A percentile compares a stretch with the other conserved stretches of the same genome.
Conservation (phyloP, 345 rosid species). For the Aquilaria yunnanensis region DNA sequence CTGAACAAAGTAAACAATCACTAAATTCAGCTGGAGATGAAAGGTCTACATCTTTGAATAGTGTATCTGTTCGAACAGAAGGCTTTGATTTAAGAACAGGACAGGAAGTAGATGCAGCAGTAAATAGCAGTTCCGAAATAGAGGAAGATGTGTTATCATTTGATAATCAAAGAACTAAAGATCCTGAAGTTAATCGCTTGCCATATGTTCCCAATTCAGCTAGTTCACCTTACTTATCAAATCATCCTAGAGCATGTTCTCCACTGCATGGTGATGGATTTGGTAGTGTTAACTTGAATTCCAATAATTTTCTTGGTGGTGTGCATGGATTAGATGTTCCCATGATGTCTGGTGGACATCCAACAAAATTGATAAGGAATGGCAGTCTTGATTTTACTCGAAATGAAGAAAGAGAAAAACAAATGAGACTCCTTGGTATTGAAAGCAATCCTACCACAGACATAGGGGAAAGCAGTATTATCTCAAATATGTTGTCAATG, state of each 20-base stretch:
- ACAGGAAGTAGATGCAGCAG: slow-evolving; percentile 18
- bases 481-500: slow-evolving; percentile 70
- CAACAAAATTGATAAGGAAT: slow-evolving; percentile 30
- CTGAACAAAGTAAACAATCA: slow-evolving; percentile 26
- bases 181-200: slow-evolving; percentile 49
- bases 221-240: slow-evolving; percentile 26
- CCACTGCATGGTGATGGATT: slow-evolving; percentile 23
- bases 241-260: slow-evolving; percentile 40
- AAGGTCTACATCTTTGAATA: slow-evolving; percentile 24
- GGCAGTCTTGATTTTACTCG: slow-evolving; percentile 25
- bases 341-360: slow-evolving; percentile 37
- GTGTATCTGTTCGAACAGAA: slow-evolving; percentile 20
- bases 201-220: slow-evolving; percentile 34
- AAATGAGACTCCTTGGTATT: slow-evolving; percentile 15
- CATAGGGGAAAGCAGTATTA: slow-evolving; percentile 64
- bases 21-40: slow-evolving; percentile 17
- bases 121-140: slow-evolving; percentile 24
- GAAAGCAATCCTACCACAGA: slow-evolving; percentile 24
- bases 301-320: slow-evolving; percentile 24
- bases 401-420: slow-evolving; percentile 27
- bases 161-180: slow-evolving; percentile 47
- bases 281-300: slow-evolving; percentile 18
- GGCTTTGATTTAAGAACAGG: slow-evolving; percentile 33
- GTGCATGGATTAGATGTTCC: slow-evolving; percentile 23
- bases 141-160: slow-evolving; percentile 63